Conservation (phyloP, 1,284 basidiomycete genomes). For the Flammula alnicola region DNA sequence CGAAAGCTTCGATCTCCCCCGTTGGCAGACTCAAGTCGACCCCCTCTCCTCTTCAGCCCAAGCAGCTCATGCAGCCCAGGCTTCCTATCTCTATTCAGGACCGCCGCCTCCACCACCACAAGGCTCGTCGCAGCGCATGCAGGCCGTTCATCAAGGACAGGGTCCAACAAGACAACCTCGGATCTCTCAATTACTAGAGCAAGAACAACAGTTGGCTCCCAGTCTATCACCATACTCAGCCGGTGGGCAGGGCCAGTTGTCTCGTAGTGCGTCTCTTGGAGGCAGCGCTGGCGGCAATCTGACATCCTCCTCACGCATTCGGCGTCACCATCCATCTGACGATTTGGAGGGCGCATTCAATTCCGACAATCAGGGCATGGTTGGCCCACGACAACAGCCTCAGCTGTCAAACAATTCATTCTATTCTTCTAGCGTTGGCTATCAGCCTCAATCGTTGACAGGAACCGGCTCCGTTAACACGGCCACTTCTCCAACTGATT, state of each 20-base stretch:
- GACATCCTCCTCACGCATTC: conserved; percentile 44
- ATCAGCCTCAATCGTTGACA: conserved; percentile 53
- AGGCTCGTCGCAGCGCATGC: conserved; percentile 41
- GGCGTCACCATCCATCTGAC: conserved; percentile 65
- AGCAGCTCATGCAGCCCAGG: conserved; percentile 63
- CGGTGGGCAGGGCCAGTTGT: conserved; percentile 53
- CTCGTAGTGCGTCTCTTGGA: conserved; percentile 69
- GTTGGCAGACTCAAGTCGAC: conserved; percentile 78
- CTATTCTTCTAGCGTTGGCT: conserved; percentile 62
- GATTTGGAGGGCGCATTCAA: conserved; percentile 73
- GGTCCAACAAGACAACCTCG: conserved; percentile 58
- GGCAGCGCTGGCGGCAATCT: conserved; percentile 44
- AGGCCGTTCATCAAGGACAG: conserved; percentile 38
- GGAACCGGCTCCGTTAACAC: conserved; percentile 40
- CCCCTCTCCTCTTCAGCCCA: conserved; percentile 64
- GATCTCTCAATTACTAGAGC: conserved; percentile 66
- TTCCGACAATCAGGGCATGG: conserved; percentile 49
- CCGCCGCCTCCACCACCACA: conserved; percentile 50
- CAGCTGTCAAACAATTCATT: conserved; percentile 51
- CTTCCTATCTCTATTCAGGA: conserved; percentile 52
- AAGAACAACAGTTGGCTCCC: conserved; percentile 53
- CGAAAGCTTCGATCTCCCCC: conserved; percentile 72
- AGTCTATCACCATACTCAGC: conserved; percentile 57
- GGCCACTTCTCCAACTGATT: conserved; percentile 41
- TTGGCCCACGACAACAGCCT: conserved; percentile 37